phyloP scores from a whole-genome alignment of 441 rosid species.

The Omphalea diandra region DNA sequence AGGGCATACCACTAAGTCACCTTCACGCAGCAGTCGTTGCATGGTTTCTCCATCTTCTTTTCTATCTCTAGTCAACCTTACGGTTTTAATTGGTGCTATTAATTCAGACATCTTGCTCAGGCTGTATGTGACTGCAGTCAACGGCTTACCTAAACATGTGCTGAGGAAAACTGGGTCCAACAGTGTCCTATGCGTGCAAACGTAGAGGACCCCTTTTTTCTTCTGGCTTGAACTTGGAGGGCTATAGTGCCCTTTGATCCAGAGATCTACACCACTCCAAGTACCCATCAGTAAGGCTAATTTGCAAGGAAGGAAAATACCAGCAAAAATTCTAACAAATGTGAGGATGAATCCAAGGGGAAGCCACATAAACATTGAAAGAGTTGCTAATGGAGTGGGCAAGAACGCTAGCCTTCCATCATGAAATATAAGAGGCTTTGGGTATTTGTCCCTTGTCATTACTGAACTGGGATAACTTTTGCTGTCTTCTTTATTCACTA shows the following conservation, averaged over 20 bases:
- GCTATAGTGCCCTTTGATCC: slow-evolving; percentile 28
- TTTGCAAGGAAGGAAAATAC: slow-evolving; percentile 61
- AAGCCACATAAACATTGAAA: slow-evolving; percentile 72
- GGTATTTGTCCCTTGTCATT: slow-evolving; percentile 71
- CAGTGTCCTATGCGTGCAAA: slow-evolving; percentile 83
- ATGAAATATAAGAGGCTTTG: slow-evolving; percentile 83
- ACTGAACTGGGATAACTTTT: slow-evolving; percentile 28
- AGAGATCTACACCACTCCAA: slow-evolving; percentile 48
- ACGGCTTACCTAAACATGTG: slow-evolving; percentile 49
- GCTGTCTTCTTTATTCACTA: slow-evolving; percentile 48
- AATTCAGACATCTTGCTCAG: slow-evolving; percentile 84
- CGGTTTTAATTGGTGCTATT: slow-evolving; percentile 79
- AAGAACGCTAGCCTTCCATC: slow-evolving; percentile 96
- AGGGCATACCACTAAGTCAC: slow-evolving; percentile 89
- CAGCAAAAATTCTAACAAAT: slow-evolving; percentile 54
- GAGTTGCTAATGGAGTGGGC: slow-evolving; percentile 79
- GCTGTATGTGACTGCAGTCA: slow-evolving; percentile 91
- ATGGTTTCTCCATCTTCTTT: slow-evolving; percentile 64
- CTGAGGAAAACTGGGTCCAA: slow-evolving; percentile 82
- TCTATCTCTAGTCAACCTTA: slow-evolving; percentile 70
- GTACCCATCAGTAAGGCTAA: slow-evolving; percentile 40
- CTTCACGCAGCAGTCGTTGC: slow-evolving; percentile 60
- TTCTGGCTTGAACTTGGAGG: slow-evolving; percentile 23
- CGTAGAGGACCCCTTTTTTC: slow-evolving; percentile 64
- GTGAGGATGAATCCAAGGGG: slow-evolving; percentile 62